Evolutionary conservation across 1,284 basidiomycete species (phyloP), one percentile per base, ranked within the genome.

Genomic region (Heterobasidion annosum): DNA sequence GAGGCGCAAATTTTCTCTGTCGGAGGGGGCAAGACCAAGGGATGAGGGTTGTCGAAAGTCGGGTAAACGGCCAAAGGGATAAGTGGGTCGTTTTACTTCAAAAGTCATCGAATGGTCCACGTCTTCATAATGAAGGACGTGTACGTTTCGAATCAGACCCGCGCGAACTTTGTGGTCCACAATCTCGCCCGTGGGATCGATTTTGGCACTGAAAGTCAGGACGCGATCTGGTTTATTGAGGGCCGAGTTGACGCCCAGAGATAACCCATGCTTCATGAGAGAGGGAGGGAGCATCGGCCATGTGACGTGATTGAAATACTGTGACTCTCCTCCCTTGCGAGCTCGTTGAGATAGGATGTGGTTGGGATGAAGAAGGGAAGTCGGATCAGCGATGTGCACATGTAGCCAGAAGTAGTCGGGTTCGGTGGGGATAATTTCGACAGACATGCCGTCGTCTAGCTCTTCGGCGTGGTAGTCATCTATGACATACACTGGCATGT

Each of bases 341-440:
- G 93, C 92, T 3, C 71, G 64, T 34, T 75, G 68, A 0, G 85
- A 75, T 1, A 91, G 64, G 1, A 71, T 60, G 65, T 93, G 85
- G 0, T 75, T 77, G 0, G 85, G 86, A 15, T 83, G 82, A n/a
- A 99, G 72, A 55, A 86, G 65, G 1, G 87, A 74, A 0, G 93
- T 95, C 0, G 96, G 95, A 67, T 99, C 96, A 8, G 97, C 96
- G 54, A 99, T 78, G 65, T 99, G 96, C 16, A 90, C 75, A 63
- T 98, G 96, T 13, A 97, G 64, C 97, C 97, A 99, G 52, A 73
- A 63, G 55, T 72, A 73, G 15, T 75, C 79, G 2, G 82, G 80
- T 50, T 86, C 80, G 1, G 70, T 71, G 8, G 75, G 69, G 18
- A 84, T 73, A 1, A 70, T 61, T 59, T 95, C 90, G 49, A 98